Evolutionary conservation across 1,284 basidiomycete genomes (phyloP).

Genomic region (Microbotryum lychnidis-dioicae): DNA sequence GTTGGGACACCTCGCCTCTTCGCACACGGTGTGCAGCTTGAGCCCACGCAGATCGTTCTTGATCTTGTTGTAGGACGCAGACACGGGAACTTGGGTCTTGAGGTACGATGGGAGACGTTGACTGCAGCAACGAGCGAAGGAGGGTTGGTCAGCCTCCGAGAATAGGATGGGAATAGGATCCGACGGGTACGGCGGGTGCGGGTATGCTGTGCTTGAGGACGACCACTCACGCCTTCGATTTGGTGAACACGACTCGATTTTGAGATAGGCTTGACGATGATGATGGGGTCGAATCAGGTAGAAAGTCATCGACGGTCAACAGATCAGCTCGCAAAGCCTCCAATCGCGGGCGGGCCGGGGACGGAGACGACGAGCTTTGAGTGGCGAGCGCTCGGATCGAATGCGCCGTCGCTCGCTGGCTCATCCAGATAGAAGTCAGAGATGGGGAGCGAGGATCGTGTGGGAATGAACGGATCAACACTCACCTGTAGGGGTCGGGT

Average conservation of each 20-base stretch:
- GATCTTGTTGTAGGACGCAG: constrained; percentile 79
- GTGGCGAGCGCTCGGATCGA: constrained; percentile 24
- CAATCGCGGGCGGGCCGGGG: constrained; percentile 32
- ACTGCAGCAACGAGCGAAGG: constrained; percentile 42
- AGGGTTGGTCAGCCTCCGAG: neutral
- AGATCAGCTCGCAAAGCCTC: constrained; percentile 57
- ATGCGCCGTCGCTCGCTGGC: too few relatives aligned
- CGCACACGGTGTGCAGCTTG: constrained; percentile 89
- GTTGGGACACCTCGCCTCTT: constrained; percentile 97
- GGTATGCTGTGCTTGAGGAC: neutral
- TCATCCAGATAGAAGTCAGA: too few relatives aligned
- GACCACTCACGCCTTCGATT: constrained; percentile 57
- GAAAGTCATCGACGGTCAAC: constrained; percentile 76
- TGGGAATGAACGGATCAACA: too few relatives aligned
- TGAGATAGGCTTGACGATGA: constrained; percentile 8
- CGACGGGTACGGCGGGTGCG: neutral
- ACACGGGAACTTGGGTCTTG: constrained; percentile 75
- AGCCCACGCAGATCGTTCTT: constrained; percentile 92
- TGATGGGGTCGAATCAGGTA: constrained; percentile 48
- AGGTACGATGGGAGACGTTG: constrained; percentile 83
- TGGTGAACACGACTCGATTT: constrained; percentile 67
- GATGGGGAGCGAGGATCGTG: too few relatives aligned
- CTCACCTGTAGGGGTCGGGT: too few relatives aligned
- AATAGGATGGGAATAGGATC: neutral
- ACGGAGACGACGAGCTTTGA: constrained; percentile 5